phyloP scores from a whole-genome alignment of 2,329 filamentous ascomycete genomes.

The Magnaporthales sp. region DNA sequence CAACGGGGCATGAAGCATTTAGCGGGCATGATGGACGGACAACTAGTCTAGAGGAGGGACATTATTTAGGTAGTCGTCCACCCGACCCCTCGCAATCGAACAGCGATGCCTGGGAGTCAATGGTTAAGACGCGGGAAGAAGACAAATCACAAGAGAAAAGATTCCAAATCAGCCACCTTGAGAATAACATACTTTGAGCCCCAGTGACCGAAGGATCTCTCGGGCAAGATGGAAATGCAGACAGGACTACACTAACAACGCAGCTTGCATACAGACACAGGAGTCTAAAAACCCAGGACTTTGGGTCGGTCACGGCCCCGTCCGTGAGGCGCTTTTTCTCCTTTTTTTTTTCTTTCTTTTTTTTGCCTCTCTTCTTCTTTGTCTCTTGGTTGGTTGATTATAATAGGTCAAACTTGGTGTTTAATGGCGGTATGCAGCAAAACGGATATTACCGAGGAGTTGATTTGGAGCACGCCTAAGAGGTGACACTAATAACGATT shows the following conservation, averaged over 20 bases:
- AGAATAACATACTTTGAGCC: not conserved
- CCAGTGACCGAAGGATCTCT: not conserved
- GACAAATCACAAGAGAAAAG: not conserved
- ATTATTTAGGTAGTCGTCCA: not conserved
- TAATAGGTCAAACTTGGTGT: not conserved
- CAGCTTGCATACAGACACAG: not conserved
- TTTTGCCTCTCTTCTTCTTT: not conserved
- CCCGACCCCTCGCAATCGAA: not conserved
- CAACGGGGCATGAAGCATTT: not conserved
- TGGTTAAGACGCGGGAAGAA: not conserved
- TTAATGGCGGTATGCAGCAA: not conserved
- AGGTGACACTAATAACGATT: not conserved
- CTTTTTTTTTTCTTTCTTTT: not conserved
- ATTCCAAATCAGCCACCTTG: not conserved
- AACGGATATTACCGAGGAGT: not conserved
- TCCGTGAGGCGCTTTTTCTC: not conserved
- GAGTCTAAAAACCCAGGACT: not conserved
- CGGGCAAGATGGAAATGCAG: not conserved
- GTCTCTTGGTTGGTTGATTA: too few species aligned
- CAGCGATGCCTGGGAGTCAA: not conserved
- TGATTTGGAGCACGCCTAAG: not conserved
- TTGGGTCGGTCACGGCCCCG: not conserved
- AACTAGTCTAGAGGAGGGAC: not conserved
- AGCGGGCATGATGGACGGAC: not conserved
- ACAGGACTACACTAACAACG: not conserved